Base-by-base conservation (phyloP, 1,284 basidiomycete species). In the Cryptococcus sp. region DNA sequence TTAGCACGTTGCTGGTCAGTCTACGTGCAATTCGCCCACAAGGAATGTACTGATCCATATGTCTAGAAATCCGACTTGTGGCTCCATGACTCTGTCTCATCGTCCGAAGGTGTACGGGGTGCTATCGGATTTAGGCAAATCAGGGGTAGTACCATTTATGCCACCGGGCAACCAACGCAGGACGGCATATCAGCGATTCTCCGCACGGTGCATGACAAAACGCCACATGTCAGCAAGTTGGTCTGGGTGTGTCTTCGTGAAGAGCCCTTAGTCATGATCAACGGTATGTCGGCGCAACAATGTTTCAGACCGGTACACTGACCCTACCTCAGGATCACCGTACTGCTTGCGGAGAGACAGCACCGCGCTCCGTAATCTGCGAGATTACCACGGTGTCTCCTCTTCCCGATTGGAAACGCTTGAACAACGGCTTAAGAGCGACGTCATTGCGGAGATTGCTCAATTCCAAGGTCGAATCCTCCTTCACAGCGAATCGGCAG, bases 91-190 rank as follows among this genome's bases (percentile, higher is more conserved):
- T 87, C 86, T 43, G 78, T 76, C 0, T 83, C 87, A 22, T 84
- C 77, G 5, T 66, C 85, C 30, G 81, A 86, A 59, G 86, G 84
- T 51, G 84, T 99, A 47, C 88, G 91, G 1, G 96, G 96, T 10
- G 93, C 92, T 1, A 89, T 93, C 78, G 98, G 98, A 73, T 98
- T 98, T 82, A 85, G 95, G 54, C 88, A 89, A 58, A 86, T 98
- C 30, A 85, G 87, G 0, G 84, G 83, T 3, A 89, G 88, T n/a
- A 87, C 87, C 52, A 89, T 98, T 50, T 98, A 92, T 67, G 92
- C 92, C 0, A 79, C 81, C 7, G 82, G 94, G 0, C 96, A 99
- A 77, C 96, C 96, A 1, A 93, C 93, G 0, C 83, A 91, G 55
- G 89, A 91, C 58, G 96, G 94, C 3, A 88, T 99, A 53, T 85